These are phyloP conservation scores for Exidia glandulosa DNA, from an alignment of 768 basidiomycete genomes.

Conservation along the genomic window DNA sequence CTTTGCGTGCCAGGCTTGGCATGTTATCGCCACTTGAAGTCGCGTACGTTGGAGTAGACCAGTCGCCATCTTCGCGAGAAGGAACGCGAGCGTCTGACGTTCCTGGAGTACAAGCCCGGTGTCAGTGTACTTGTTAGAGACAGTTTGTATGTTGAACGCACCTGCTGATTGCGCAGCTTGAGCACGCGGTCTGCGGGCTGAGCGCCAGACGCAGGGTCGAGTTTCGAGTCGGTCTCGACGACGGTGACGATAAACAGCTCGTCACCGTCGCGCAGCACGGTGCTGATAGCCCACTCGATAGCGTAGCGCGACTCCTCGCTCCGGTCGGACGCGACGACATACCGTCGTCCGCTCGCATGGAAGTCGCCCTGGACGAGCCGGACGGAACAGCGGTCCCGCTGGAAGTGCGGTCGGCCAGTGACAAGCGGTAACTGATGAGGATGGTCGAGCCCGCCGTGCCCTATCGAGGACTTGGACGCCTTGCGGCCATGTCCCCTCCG, in stretches of 20 bases:
- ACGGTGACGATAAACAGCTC: slow-evolving; percentile 87
- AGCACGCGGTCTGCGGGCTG: slow-evolving; percentile 58
- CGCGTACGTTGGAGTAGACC: slow-evolving; percentile 83
- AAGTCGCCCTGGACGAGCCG: slow-evolving; percentile 59
- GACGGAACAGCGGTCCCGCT: slow-evolving; percentile 88
- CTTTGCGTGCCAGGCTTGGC: slow-evolving; percentile 98
- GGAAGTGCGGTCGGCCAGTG: slow-evolving; percentile 74
- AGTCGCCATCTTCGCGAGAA: slow-evolving; percentile 82
- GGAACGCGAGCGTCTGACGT: slow-evolving; percentile 83
- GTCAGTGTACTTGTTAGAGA: background rate
- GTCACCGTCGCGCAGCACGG: slow-evolving; percentile 89
- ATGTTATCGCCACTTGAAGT: slow-evolving; percentile 75
- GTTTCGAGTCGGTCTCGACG: slow-evolving; percentile 84
- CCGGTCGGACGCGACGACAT: slow-evolving; percentile 89
- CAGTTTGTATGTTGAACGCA: too few relatives aligned
- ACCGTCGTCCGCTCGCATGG: slow-evolving; percentile 49
- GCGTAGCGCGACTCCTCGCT: slow-evolving; percentile 92
- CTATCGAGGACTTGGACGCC: too few relatives aligned
- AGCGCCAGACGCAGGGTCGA: slow-evolving; percentile 38
- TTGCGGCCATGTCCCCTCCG: too few relatives aligned
- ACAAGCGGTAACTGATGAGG: slow-evolving; percentile 48
- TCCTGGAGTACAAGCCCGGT: too few relatives aligned
- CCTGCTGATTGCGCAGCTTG: slow-evolving; percentile 82
- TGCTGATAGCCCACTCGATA: slow-evolving; percentile 96
- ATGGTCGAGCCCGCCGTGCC: slow-evolving; percentile 49